Evolutionary conservation across 148 eudicot genomes (phyloP).

Genomic region (Cornus suecica): DNA sequence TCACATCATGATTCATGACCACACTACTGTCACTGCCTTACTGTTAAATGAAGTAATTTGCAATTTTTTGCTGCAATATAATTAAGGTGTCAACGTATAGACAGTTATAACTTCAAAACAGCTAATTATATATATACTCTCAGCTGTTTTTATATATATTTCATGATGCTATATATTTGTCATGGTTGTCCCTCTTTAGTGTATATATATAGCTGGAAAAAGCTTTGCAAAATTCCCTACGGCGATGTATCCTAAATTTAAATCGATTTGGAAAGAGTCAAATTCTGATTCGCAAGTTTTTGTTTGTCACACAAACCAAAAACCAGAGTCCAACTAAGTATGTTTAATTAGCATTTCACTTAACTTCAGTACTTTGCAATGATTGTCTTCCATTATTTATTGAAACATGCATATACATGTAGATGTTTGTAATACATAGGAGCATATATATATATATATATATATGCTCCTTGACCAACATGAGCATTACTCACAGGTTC

Average conservation of each 20-base stretch:
- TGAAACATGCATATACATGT: no score
- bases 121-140: neutral
- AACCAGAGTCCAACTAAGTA: neutral
- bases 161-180: neutral
- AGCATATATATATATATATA: no score
- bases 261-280: no score
- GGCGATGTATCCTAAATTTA: neutral
- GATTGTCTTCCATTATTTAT: no score
- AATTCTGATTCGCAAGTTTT: neutral
- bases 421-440: no score
- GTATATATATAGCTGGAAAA: neutral
- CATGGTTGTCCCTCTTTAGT: neutral
- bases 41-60: neutral
- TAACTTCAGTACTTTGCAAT: no score
- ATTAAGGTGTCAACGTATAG: neutral
- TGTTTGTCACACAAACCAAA: neutral
- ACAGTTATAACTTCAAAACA: neutral
- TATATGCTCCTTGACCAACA: no score
- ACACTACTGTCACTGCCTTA: neutral
- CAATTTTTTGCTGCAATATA: neutral
- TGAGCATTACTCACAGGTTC: no score
- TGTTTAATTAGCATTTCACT: no score
- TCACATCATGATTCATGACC: constrained; percentile 5
- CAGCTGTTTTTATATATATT: neutral
- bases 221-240: neutral